A percentile compares a stretch with the other conserved stretches of the same genome.
phyloP scores from a whole-genome alignment of 2,329 filamentous ascomycete genomes.

The Blumeria hordei region DNA sequence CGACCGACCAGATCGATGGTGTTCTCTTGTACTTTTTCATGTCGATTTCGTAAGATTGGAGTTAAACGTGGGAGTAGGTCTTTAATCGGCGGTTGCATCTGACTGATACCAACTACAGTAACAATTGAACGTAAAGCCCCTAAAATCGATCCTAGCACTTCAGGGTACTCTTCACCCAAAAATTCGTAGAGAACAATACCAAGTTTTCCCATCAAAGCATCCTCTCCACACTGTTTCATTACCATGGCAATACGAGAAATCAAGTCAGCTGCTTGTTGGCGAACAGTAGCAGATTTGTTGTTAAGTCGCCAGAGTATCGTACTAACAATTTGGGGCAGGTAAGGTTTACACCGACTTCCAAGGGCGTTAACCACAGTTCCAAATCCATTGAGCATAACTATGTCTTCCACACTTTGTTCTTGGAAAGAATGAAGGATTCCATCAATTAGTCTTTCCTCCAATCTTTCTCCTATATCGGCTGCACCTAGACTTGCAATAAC shows the following conservation, averaged over 20 bases:
- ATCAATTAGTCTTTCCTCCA: constrained; percentile 86
- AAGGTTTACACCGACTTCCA: constrained; percentile 81
- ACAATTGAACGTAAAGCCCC: constrained; percentile 90
- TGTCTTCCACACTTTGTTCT: constrained; percentile 88
- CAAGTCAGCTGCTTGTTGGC: constrained; percentile 88
- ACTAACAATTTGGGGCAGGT: constrained; percentile 87
- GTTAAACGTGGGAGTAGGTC: constrained; percentile 86
- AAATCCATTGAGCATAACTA: constrained; percentile 91
- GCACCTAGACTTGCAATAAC: constrained; percentile 80
- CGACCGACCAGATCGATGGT: constrained; percentile 94
- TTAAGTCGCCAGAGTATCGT: constrained; percentile 92
- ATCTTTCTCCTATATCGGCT: constrained; percentile 73
- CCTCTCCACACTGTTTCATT: constrained; percentile 96
- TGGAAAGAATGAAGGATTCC: constrained; percentile 93
- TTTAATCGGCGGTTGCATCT: constrained; percentile 96
- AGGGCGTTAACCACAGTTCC: constrained; percentile 92
- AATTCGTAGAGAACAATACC: constrained; percentile 93
- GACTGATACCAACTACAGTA: constrained; percentile 88
- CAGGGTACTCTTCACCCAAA: constrained; percentile 91
- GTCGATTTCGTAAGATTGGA: constrained; percentile 91
- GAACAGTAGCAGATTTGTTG: constrained; percentile 91
- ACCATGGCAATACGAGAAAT: constrained; percentile 95
- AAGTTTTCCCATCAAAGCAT: constrained; percentile 85
- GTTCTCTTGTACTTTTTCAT: constrained; percentile 98
- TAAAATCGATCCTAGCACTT: constrained; percentile 88